Base-by-base conservation (phyloP, 768 basidiomycete genomes). In the Pleurotus tuoliensis region DNA sequence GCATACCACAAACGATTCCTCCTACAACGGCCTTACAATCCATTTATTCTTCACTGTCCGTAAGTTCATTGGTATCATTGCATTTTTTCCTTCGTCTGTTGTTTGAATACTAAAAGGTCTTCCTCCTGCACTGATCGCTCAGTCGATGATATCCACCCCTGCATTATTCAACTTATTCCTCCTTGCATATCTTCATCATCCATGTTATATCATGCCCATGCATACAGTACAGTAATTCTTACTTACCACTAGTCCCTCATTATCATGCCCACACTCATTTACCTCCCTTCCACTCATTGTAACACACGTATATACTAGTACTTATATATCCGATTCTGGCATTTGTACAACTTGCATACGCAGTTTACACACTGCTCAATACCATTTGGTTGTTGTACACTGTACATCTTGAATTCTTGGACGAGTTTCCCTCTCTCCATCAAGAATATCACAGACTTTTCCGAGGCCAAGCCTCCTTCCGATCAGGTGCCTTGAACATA, bases 81-180 rank as follows among this genome's bases (percentile, higher is more conserved):
- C 51, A 20, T 53, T 22, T 50, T 50, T 38, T 38, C 22, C 12
- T 53, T 53, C 51, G 51, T 53, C 51, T 53, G 51, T 53, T 53
- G 51, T 53, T 53, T 53, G 51, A 39, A 37, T 53, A 53, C 22
- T 40, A 53, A 53, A 50, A 27, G 27, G 30, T 20, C 24, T 25
- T 25, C 37, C 22, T 50, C 11, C 51, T 40, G 11, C 18, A 39
- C 37, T 27, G 38, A 53, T 53, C 51, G 51, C 51, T 53, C 39
- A 53, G 51, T 53, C 51, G 51, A 53, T 53, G 51, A 53, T 53
- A 53, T 53, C 51, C 51, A 2, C 16, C 39, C 51, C 51, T 53
- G 51, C 51, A 53, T 53, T 30, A 53, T 53, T 53, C 51, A 34
- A 40, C 41, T 53, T 53, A n/a, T 22, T 41, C 38, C 24, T 34